Evolutionary conservation across 2,329 filamentous ascomycete genomes (phyloP).

Genomic region (Rhytidhysteron rufulum): DNA sequence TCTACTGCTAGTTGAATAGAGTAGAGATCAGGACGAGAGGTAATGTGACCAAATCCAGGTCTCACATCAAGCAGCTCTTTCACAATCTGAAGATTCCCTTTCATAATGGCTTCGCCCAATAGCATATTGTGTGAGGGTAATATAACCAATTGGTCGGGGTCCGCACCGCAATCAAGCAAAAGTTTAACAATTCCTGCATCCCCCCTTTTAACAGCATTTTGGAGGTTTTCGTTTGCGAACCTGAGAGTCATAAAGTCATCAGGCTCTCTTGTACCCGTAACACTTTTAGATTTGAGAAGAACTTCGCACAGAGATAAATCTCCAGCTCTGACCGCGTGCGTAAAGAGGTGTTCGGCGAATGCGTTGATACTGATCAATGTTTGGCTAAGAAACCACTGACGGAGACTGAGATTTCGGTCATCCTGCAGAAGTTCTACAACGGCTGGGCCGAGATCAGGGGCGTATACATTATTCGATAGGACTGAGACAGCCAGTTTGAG

Average conservation of each 20-base stretch:
- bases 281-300: no score
- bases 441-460: not conserved
- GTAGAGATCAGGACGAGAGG: not conserved
- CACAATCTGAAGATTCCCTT: not conserved
- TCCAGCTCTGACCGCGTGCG: no score
- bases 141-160: no score
- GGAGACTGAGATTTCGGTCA: not conserved
- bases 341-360: constrained; percentile 8
- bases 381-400: constrained; percentile 1
- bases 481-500: constrained; percentile 2
- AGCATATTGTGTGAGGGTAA: not conserved
- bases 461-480: constrained; percentile 6
- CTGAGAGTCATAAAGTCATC: no score
- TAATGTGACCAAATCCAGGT: constrained; percentile 2
- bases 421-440: constrained; percentile 3
- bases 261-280: no score
- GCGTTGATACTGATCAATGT: constrained; percentile 1
- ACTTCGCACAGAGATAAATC: no score
- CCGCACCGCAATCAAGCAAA: constrained; percentile 4
- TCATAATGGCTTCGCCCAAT: not conserved
- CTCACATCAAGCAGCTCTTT: constrained; percentile 1
- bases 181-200: constrained; percentile 2
- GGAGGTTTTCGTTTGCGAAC: no score
- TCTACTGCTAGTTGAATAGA: no score
- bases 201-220: not conserved